phyloP scores from a whole-genome alignment of 106 monocot species.

The Gastrodia elata region DNA sequence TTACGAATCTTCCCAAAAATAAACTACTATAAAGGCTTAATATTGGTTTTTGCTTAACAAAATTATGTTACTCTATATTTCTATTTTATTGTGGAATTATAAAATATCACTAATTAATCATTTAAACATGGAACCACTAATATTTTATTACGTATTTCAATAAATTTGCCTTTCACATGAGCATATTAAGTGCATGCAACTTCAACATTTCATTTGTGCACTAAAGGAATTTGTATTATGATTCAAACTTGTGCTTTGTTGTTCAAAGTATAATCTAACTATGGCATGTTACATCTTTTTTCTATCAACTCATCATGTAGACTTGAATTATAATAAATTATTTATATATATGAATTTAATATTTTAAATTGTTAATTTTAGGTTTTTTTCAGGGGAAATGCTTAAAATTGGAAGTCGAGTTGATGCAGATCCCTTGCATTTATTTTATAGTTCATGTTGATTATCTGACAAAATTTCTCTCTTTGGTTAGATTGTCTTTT shows the following conservation, averaged over 20 bases:
- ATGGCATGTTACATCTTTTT: neutral
- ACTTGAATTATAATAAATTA: neutral
- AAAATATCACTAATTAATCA: too few relatives aligned
- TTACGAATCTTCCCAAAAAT: too few relatives aligned
- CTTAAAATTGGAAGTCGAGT: neutral
- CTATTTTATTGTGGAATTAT: neutral
- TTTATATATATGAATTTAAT: neutral
- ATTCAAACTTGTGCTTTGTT: neutral
- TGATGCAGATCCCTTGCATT: neutral
- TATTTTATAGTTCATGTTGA: too few relatives aligned
- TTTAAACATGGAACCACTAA: too few relatives aligned
- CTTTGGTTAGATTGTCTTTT: too few relatives aligned
- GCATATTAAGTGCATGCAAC: neutral
- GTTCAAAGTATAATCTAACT: neutral
- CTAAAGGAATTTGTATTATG: neutral
- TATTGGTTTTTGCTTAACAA: neutral
- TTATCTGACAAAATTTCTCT: too few relatives aligned
- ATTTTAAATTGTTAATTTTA: neutral
- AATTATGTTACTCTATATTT: neutral
- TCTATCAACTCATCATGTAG: neutral
- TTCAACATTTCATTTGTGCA: neutral
- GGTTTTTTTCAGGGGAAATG: neutral
- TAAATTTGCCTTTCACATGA: neutral
- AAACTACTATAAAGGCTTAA: neutral
- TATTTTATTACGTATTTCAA: too few relatives aligned